A percentile compares a stretch with the other conserved stretches of the same genome.
Conservation (phyloP, 768 basidiomycete species). For the Leccinum fibrillosum region DNA sequence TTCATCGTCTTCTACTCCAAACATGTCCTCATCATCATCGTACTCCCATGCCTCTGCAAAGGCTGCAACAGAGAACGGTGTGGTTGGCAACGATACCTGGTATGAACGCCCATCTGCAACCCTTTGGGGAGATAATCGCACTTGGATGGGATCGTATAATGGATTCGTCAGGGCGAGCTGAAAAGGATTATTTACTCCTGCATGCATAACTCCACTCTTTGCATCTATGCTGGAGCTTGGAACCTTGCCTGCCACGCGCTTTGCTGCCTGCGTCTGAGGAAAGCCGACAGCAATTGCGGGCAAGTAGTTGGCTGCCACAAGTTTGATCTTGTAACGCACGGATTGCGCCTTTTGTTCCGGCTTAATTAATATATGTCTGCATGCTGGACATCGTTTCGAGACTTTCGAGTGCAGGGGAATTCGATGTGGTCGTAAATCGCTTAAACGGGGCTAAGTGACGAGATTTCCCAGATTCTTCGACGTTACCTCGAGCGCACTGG, state of each 20-base stretch:
- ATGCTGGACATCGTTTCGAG: slow-evolving; percentile 92
- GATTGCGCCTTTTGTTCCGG: slow-evolving; percentile 97
- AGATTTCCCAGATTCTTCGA: not conserved
- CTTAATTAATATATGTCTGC: slow-evolving; percentile 96
- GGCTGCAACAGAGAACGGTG: slow-evolving; percentile 78
- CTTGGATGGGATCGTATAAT: slow-evolving; percentile 91
- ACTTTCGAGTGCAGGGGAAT: slow-evolving; percentile 92
- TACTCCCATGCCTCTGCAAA: slow-evolving; percentile 99
- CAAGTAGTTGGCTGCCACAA: slow-evolving; percentile 92
- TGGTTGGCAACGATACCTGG: slow-evolving; percentile 74
- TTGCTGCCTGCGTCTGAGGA: slow-evolving; percentile 49
- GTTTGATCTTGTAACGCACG: slow-evolving; percentile 94
- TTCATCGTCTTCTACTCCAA: slow-evolving; percentile 46
- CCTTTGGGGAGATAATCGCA: slow-evolving; percentile 79
- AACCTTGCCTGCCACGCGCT: slow-evolving; percentile 37
- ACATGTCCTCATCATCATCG: slow-evolving; percentile 89
- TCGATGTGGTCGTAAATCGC: slow-evolving; percentile 82
- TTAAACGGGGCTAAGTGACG: slow-evolving; percentile 29
- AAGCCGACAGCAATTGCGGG: slow-evolving; percentile 77
- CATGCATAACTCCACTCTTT: slow-evolving; percentile 47
- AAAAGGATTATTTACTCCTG: slow-evolving; percentile 81
- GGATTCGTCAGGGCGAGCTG: slow-evolving; percentile 93
- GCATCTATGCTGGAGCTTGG: slow-evolving; percentile 35
- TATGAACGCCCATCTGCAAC: slow-evolving; percentile 48
- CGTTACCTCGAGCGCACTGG: slow-evolving; percentile 60